Evolutionary conservation across 345 rosid species (phyloP).

Genomic region (Firmiana major): DNA sequence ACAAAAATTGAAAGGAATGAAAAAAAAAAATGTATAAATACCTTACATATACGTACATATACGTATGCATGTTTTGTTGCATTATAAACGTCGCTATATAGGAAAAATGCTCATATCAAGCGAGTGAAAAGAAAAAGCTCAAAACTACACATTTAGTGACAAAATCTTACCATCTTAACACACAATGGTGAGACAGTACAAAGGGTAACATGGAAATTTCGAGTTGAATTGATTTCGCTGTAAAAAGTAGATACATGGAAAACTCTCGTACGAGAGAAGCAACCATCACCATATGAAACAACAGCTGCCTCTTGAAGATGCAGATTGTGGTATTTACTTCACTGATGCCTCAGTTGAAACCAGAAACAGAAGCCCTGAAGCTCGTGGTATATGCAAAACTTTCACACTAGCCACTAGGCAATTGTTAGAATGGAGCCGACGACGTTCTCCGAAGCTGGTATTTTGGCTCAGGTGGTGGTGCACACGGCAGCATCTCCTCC

Average conservation of each 20-base stretch:
- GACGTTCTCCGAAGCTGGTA: slow-evolving; percentile 67
- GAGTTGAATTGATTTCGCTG: slow-evolving; percentile 3
- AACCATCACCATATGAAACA: not conserved
- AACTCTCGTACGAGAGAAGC: not conserved
- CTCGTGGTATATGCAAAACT: slow-evolving; percentile 8
- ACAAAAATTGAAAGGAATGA: too few relatives aligned
- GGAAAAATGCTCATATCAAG: not conserved
- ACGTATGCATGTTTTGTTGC: not conserved
- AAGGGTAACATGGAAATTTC: slow-evolving; percentile 1
- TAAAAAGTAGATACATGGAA: slow-evolving; percentile 1
- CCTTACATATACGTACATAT: too few relatives aligned
- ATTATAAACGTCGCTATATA: not conserved
- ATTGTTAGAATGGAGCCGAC: slow-evolving; percentile 55
- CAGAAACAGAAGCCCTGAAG: slow-evolving; percentile 1
- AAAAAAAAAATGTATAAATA: too few relatives aligned
- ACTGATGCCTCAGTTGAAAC: not conserved
- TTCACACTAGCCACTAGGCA: not conserved
- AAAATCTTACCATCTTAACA: slow-evolving; percentile 9
- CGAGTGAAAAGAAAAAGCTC: not conserved
- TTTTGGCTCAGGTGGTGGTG: slow-evolving; percentile 59
- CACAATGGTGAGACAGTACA: not conserved
- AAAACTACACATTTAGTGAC: not conserved
- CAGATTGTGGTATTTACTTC: not conserved
- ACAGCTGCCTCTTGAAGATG: slow-evolving; percentile 7
- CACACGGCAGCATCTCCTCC: slow-evolving; percentile 52